Percentiles rank a stretch among this genome's conserved stretches.
phyloP scores from a whole-genome alignment of 345 rosid genomes.

The Pistacia vera region DNA sequence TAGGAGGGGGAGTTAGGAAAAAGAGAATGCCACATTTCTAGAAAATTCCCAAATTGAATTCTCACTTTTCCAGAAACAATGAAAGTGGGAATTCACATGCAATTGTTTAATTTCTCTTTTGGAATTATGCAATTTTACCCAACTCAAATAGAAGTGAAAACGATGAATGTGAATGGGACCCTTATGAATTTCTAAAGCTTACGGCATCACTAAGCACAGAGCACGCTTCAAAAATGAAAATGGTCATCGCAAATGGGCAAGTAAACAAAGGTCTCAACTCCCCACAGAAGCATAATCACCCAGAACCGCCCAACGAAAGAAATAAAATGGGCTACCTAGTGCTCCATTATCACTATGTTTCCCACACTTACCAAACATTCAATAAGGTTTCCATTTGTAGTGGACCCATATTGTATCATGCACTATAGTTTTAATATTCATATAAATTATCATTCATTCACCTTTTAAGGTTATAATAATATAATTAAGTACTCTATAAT shows the following conservation, averaged over 20 bases:
- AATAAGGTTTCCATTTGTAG: neutral
- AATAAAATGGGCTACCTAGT: neutral
- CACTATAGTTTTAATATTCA: too few species aligned
- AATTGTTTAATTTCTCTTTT: neutral
- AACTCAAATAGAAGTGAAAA: neutral
- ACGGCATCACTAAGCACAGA: neutral
- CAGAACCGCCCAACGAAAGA: neutral
- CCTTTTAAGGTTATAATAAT: too few species aligned
- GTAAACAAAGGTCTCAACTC: neutral
- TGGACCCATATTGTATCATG: neutral
- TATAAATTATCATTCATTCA: too few species aligned
- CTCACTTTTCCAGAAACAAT: too few species aligned
- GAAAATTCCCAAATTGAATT: too few species aligned
- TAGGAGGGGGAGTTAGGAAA: too few species aligned
- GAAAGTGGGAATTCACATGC: too few species aligned
- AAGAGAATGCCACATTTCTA: too few species aligned
- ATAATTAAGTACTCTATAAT: too few species aligned
- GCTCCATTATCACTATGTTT: neutral
- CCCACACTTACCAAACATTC: neutral
- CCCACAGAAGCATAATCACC: neutral
- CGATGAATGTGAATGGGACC: neutral
- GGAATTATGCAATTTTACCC: neutral
- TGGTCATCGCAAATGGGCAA: conserved; percentile 6
- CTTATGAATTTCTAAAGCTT: neutral
- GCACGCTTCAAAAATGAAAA: conserved; percentile 6